Conservation (phyloP, 139 green algal genomes). For the Chlamydomonas sphaeroides region DNA sequence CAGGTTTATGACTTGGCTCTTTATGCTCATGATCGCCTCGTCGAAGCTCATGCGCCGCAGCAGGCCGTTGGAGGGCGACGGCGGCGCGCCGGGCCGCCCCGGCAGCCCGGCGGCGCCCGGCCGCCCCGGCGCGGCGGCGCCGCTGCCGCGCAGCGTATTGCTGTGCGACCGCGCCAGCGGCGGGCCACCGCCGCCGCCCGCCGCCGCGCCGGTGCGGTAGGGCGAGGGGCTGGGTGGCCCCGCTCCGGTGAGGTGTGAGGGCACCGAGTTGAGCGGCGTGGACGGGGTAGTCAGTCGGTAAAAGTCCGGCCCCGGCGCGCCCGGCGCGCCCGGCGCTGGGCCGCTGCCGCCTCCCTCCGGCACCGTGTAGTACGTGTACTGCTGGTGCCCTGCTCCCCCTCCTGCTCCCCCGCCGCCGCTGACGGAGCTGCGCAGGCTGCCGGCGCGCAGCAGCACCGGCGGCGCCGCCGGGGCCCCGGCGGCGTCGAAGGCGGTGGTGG, state of each 20-base stretch:
- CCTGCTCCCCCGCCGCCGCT: neutral
- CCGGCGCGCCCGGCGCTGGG: no score
- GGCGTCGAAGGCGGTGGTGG: conserved; percentile 13
- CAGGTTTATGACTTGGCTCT: conserved; percentile 25
- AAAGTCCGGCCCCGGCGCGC: neutral
- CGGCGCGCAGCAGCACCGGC: neutral
- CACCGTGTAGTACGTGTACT: neutral
- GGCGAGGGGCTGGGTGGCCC: no score
- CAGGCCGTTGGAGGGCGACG: neutral
- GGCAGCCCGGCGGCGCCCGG: neutral
- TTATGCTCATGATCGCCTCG: conserved; percentile 30
- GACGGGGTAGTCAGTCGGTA: conserved; percentile 36
- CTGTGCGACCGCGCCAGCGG: neutral
- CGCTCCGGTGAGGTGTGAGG: neutral
- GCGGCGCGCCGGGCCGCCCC: neutral
- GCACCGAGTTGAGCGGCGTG: conserved; percentile 17
- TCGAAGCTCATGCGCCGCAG: conserved; percentile 23
- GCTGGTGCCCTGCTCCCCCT: no score
- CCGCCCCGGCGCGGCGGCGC: neutral
- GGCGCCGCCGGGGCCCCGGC: neutral
- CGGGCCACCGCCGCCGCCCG: no score
- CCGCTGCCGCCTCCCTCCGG: no score
- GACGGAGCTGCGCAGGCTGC: conserved; percentile 16
- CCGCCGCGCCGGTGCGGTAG: no score
- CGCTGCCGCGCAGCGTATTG: conserved; percentile 2